Evolutionary conservation across 352 stramenopile species (phyloP), one percentile per base, ranked within the genome.

Genomic region (Globisporangium middletonii): DNA sequence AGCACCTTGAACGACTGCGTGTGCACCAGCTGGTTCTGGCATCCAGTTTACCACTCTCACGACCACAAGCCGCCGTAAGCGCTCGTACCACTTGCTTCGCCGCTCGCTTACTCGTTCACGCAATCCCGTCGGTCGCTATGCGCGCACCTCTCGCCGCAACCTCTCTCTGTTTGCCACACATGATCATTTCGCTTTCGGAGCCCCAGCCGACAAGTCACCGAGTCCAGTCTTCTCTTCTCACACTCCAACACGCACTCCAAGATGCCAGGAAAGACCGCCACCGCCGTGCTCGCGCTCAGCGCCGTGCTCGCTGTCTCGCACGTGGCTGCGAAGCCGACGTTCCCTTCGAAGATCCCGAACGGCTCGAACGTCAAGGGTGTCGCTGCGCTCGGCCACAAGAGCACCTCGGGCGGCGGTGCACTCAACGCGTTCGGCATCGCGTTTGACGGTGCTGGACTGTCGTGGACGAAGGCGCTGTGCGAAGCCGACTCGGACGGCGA

Each of bases 401-500:
- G 69, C 59, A 55, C 62, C 12, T 45, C 43, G 2, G 72, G 72
- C 26, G 69, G 66, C 13, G 72, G 66, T 18, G 42, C 38, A 13
- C 46, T 51, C 30, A 77, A 75, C 57, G n/a, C 55, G 5, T 80
- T 80, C 43, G 71, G 71, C 16, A 1, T 26, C 3, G 68, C 48
- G 12, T 81, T 81, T 33, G 19, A 53, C 0, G 26, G 18, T 9
- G 60, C 55, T 16, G 43, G 52, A 7, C 37, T 50, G 37, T 50
- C 45, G 52, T 79, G 71, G 71, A 79, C 55, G 12, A 45, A 58
- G 7, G 62, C 63, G 5, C 53, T 79, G 26, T 79, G 71, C 59
- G 58, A 76, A 51, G 54, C 53, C n/a, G 71, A 79, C 62, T 69
- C 67, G 19, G 66, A 73, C 41, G 63, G 66, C 19, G 77, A 87